Evolutionary conservation across 1,139 yeast species (phyloP).

Genomic region (Yarrowia galli): DNA sequence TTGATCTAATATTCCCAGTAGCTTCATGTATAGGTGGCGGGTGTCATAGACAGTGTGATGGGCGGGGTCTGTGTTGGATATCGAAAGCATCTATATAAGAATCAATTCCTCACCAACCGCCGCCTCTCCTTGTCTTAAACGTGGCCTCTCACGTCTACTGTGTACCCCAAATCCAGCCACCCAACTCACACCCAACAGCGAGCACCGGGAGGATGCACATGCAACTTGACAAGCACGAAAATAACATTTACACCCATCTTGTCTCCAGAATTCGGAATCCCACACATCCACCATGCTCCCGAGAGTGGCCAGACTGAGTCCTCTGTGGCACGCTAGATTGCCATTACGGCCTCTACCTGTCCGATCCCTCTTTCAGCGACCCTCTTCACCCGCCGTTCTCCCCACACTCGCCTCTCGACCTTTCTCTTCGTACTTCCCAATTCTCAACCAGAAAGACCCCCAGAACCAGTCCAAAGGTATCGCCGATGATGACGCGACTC

Average conservation of each 20-base stretch:
- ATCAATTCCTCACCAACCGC: not conserved
- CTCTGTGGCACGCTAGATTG: slow-evolving; percentile 22
- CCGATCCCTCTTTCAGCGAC: slow-evolving; percentile 15
- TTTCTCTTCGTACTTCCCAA: slow-evolving; percentile 14
- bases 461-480: slow-evolving; percentile 18
- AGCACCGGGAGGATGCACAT: not conserved
- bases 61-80: not conserved
- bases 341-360: slow-evolving; percentile 27
- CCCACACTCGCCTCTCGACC: not conserved
- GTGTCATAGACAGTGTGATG: not conserved
- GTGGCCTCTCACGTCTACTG: not conserved
- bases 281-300: slow-evolving; percentile 36
- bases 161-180: not conserved
- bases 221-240: not conserved
- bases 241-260: slow-evolving; percentile 21
- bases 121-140: not conserved
- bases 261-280: not conserved
- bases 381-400: slow-evolving; percentile 1
- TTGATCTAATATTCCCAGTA: not conserved
- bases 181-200: not conserved
- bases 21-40: not conserved
- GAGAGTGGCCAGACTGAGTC: slow-evolving; percentile 36
- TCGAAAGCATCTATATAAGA: not conserved
- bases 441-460: not conserved
- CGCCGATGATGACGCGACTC: slow-evolving; percentile 34